These are phyloP conservation scores for Pseudozyma sp. DNA, from an alignment of 1,284 basidiomycete genomes.

Conservation along the genomic window DNA sequence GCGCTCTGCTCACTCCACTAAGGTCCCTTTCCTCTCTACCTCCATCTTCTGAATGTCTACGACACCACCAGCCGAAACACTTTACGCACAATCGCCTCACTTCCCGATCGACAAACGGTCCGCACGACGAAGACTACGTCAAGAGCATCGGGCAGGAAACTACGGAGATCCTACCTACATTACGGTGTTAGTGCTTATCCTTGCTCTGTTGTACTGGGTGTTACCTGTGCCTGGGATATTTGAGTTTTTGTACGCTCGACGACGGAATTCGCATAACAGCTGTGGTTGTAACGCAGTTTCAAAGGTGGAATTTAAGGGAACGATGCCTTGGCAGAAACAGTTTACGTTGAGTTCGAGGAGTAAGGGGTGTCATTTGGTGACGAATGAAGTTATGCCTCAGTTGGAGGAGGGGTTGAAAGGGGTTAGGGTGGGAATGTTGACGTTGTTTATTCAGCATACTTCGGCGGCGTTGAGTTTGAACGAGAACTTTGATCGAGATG, in stretches of 20 bases:
- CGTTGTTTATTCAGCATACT: conserved; percentile 82
- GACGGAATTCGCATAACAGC: neutral
- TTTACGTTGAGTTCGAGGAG: conserved; percentile 74
- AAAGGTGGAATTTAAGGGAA: conserved; percentile 18
- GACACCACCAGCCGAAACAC: conserved; percentile 29
- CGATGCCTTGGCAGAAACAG: conserved; percentile 91
- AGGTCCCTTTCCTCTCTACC: conserved; percentile 1
- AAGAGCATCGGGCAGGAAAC: conserved; percentile 37
- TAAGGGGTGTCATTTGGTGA: conserved; percentile 83
- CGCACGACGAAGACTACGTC: conserved; percentile 36
- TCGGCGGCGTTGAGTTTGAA: conserved; percentile 88
- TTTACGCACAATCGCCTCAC: conserved; percentile 41
- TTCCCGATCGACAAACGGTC: conserved; percentile 42
- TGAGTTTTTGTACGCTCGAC: conserved; percentile 27
- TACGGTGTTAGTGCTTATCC: conserved; percentile 27
- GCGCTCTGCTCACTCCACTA: neutral
- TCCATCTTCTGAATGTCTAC: conserved; percentile 26
- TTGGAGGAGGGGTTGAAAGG: conserved; percentile 79
- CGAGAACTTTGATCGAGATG: conserved; percentile 83
- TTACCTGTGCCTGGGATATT: conserved; percentile 47
- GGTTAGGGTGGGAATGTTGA: conserved; percentile 66
- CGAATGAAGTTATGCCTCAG: conserved; percentile 79
- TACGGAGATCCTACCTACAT: conserved; percentile 48
- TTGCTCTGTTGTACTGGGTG: conserved; percentile 43
- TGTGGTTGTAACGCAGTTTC: neutral